These are phyloP conservation scores for Aegilops sharonensis DNA, from an alignment of 176 grass and related monocot genomes.

Conservation along the genomic window DNA sequence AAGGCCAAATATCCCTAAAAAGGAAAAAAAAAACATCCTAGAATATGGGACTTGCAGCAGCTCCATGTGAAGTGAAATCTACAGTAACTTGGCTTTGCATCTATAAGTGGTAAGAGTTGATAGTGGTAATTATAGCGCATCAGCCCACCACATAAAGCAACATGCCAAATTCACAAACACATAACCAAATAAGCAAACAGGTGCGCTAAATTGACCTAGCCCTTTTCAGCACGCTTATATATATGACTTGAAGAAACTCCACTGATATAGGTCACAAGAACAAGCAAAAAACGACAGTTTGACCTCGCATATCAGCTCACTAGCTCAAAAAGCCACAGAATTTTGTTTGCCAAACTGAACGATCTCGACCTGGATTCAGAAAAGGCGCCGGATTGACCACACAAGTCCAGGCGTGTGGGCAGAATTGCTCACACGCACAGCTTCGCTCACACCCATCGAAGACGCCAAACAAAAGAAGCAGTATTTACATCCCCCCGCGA, in stretches of 20 bases:
- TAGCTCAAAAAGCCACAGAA: background rate
- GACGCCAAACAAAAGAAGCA: background rate
- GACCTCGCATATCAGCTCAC: background rate
- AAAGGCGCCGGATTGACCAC: background rate
- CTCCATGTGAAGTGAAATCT: background rate
- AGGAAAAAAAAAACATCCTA: background rate
- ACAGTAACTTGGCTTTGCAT: background rate
- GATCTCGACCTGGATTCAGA: background rate
- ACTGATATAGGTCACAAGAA: background rate
- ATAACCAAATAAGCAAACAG: background rate
- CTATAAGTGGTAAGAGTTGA: background rate
- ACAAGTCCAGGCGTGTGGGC: background rate
- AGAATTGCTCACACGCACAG: background rate
- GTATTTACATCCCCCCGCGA: background rate
- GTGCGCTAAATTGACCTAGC: background rate
- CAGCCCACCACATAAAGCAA: background rate
- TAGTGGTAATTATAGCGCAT: background rate
- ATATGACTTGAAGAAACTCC: background rate
- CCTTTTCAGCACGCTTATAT: background rate
- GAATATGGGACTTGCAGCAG: background rate
- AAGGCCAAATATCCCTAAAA: slow-evolving; percentile 13
- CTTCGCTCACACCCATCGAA: background rate
- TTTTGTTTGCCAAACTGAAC: background rate
- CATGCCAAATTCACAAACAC: slow-evolving; percentile 9
- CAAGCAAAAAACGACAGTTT: background rate